These are phyloP conservation scores for Trichophyton verrucosum DNA, from an alignment of 2,329 filamentous ascomycete species.

Conservation along the genomic window DNA sequence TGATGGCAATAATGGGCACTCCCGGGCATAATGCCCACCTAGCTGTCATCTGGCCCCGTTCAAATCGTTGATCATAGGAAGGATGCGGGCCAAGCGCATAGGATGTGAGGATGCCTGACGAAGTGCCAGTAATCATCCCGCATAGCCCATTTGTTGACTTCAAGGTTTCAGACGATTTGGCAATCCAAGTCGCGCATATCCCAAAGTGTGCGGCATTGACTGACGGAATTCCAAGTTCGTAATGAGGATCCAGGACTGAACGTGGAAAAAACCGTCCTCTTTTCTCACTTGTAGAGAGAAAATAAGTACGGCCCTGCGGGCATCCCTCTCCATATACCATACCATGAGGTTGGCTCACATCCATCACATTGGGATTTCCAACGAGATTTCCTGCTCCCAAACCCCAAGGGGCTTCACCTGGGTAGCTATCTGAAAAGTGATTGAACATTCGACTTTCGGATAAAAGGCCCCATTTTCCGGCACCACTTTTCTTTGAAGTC, in stretches of 20 bases:
- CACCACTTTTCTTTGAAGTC: slow-evolving; percentile 46
- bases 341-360: slow-evolving; percentile 75
- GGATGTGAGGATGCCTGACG: slow-evolving; percentile 66
- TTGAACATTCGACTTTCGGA: slow-evolving; percentile 61
- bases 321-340: slow-evolving; percentile 76
- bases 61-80: slow-evolving; percentile 49
- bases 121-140: slow-evolving; percentile 72
- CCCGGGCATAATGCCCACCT: slow-evolving; percentile 87
- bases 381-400: slow-evolving; percentile 63
- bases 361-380: slow-evolving; percentile 74
- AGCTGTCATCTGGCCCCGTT: slow-evolving; percentile 67
- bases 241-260: slow-evolving; percentile 48
- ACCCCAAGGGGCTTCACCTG: slow-evolving; percentile 63
- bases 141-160: slow-evolving; percentile 62
- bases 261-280: slow-evolving; percentile 61
- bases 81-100: slow-evolving; percentile 60
- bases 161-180: slow-evolving; percentile 63
- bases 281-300: slow-evolving; percentile 60
- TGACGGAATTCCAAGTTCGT: slow-evolving; percentile 61
- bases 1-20: slow-evolving; percentile 75
- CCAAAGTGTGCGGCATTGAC: slow-evolving; percentile 58
- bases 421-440: slow-evolving; percentile 66
- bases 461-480: slow-evolving; percentile 64
- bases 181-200: slow-evolving; percentile 75
- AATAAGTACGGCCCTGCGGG: slow-evolving; percentile 70